phyloP scores from a whole-genome alignment of 345 rosid genomes.

The Ailanthus altissimus region DNA sequence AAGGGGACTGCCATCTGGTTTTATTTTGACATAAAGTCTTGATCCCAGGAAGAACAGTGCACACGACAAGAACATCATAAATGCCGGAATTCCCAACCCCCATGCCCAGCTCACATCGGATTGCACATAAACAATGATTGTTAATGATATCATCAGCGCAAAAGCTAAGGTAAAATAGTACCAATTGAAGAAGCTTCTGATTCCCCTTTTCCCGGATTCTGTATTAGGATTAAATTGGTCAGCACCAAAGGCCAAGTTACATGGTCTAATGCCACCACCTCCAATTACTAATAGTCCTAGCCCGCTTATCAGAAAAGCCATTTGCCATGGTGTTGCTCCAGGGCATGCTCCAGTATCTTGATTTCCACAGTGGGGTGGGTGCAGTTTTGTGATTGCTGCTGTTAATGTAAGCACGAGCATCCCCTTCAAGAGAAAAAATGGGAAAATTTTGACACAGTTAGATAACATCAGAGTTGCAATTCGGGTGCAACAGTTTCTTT shows the following conservation, averaged over 20 bases:
- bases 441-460: neutral
- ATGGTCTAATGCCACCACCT: slow-evolving; percentile 54
- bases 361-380: slow-evolving; percentile 38
- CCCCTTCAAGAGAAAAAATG: slow-evolving; percentile 36
- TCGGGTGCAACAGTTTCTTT: neutral
- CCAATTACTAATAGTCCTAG: slow-evolving; percentile 43
- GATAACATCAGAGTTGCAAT: neutral
- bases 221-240: slow-evolving; percentile 59
- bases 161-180: slow-evolving; percentile 52
- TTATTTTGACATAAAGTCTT: slow-evolving; percentile 38
- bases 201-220: slow-evolving; percentile 41
- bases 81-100: slow-evolving; percentile 55
- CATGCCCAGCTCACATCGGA: slow-evolving; percentile 58
- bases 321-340: slow-evolving; percentile 39
- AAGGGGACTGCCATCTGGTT: slow-evolving; percentile 46
- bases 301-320: slow-evolving; percentile 33
- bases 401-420: slow-evolving; percentile 42
- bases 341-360: slow-evolving; percentile 16
- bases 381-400: slow-evolving; percentile 40
- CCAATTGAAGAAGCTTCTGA: slow-evolving; percentile 65
- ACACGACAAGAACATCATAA: slow-evolving; percentile 46
- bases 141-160: slow-evolving; percentile 44
- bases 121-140: slow-evolving; percentile 52
- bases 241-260: slow-evolving; percentile 57
- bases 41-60: slow-evolving; percentile 41